Conservation (phyloP, 306 rosid genomes). For the Morella rubra region DNA sequence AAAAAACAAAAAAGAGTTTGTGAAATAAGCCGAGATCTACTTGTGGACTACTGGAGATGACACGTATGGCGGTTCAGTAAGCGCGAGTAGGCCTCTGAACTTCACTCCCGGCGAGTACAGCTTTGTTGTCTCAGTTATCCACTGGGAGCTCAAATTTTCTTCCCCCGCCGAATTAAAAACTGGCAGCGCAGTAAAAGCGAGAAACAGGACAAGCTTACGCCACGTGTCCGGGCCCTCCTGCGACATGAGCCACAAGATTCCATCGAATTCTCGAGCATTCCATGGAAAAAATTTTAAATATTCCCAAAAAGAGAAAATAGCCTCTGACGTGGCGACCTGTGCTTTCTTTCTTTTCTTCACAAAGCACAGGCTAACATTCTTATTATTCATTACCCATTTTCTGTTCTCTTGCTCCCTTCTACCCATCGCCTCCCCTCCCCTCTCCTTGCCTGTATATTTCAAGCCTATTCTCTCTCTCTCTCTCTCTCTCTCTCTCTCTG, state of each 20-base stretch:
- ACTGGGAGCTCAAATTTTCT: slow-evolving; percentile 22
- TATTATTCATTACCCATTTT: slow-evolving; percentile 5
- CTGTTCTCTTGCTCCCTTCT: neutral
- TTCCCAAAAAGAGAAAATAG: slow-evolving; percentile 11
- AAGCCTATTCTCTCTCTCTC: neutral
- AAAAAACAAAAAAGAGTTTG: neutral
- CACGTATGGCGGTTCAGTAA: neutral
- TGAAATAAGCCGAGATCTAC: neutral
- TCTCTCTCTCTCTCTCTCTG: neutral
- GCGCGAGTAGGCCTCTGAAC: slow-evolving; percentile 22
- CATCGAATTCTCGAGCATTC: slow-evolving; percentile 47
- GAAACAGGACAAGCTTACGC: slow-evolving; percentile 31
- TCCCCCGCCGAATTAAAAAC: slow-evolving; percentile 28
- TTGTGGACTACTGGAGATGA: neutral
- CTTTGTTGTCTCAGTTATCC: slow-evolving; percentile 26
- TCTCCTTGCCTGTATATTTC: neutral
- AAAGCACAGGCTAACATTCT: slow-evolving; percentile 6
- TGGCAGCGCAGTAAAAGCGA: neutral
- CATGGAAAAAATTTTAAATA: neutral
- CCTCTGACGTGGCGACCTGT: slow-evolving; percentile 40
- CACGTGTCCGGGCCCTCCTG: slow-evolving; percentile 39
- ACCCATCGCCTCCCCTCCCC: slow-evolving; percentile 1
- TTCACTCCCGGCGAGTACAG: slow-evolving; percentile 24
- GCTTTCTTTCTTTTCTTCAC: slow-evolving; percentile 24
- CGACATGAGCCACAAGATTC: slow-evolving; percentile 61